phyloP scores from a whole-genome alignment of 495 filamentous ascomycete species.

The Cenococcum geophilum region DNA sequence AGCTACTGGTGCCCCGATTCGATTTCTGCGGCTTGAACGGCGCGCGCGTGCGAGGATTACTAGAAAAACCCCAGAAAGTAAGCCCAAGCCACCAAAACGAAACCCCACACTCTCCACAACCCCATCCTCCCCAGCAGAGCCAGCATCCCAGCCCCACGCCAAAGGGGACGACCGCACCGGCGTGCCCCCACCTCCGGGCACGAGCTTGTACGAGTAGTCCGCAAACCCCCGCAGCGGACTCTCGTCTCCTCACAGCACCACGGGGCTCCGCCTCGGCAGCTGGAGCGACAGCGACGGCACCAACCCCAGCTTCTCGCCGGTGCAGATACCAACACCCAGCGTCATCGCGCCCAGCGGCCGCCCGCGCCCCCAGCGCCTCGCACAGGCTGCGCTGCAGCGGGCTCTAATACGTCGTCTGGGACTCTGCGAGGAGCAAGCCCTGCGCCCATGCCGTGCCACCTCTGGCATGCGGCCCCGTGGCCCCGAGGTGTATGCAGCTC shows the following conservation, averaged over 20 bases:
- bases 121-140: neutral
- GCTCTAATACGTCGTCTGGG: constrained; percentile 24
- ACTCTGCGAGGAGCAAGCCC: constrained; percentile 9
- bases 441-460: too few relatives aligned
- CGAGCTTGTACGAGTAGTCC: constrained; percentile 28
- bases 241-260: neutral
- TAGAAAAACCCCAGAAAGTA: constrained; percentile 43
- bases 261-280: too few relatives aligned
- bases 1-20: constrained; percentile 85
- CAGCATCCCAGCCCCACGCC: constrained; percentile 6
- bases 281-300: too few relatives aligned
- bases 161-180: constrained; percentile 8
- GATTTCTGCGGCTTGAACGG: constrained; percentile 87
- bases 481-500: constrained; percentile 30
- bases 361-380: constrained; percentile 18
- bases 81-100: constrained; percentile 33
- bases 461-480: neutral
- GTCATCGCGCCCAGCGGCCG: neutral
- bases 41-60: constrained; percentile 75
- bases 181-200: constrained; percentile 13
- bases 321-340: neutral
- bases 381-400: constrained; percentile 20
- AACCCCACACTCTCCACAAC: too few relatives aligned
- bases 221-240: constrained; percentile 11
- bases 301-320: too few relatives aligned